phyloP scores from a whole-genome alignment of 192 early-diverging fungal species.

The Backusella parvicylindrica region DNA sequence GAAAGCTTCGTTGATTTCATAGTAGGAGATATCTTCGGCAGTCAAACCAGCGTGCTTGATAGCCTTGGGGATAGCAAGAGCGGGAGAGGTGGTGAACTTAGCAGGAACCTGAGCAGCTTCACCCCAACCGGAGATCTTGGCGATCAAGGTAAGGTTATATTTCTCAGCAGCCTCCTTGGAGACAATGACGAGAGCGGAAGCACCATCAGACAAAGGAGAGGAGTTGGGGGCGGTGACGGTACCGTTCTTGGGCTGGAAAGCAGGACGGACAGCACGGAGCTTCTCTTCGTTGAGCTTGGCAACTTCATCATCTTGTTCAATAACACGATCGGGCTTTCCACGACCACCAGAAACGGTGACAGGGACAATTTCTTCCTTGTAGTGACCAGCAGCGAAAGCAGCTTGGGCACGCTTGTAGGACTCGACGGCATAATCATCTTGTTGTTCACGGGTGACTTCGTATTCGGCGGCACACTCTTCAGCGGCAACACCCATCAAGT shows the following conservation, averaged over 20 bases:
- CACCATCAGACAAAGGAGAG: slow-evolving; percentile 81
- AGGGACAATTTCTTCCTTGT: slow-evolving; percentile 71
- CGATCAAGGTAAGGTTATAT: slow-evolving; percentile 46
- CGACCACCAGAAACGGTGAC: slow-evolving; percentile 65
- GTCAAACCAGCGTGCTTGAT: slow-evolving; percentile 60
- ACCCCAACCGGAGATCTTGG: slow-evolving; percentile 63
- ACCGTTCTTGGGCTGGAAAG: slow-evolving; percentile 80
- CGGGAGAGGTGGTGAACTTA: slow-evolving; percentile 73
- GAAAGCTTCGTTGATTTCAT: slow-evolving; percentile 85
- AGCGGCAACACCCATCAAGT: slow-evolving; percentile 78
- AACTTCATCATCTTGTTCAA: slow-evolving; percentile 67
- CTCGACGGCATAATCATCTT: slow-evolving; percentile 72
- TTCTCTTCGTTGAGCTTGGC: slow-evolving; percentile 81
- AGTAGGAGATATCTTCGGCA: slow-evolving; percentile 66
- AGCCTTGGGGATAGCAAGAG: slow-evolving; percentile 75
- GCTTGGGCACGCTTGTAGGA: slow-evolving; percentile 82
- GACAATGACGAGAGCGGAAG: slow-evolving; percentile 68
- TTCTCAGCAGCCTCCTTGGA: slow-evolving; percentile 60
- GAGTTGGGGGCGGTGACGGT: slow-evolving; percentile 92
- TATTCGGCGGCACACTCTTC: slow-evolving; percentile 80
- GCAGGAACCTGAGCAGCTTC: slow-evolving; percentile 73
- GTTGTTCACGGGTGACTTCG: slow-evolving; percentile 73
- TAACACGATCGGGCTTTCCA: slow-evolving; percentile 62
- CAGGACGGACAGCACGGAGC: slow-evolving; percentile 83
- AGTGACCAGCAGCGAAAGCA: slow-evolving; percentile 57